Conservation (phyloP, 768 basidiomycete genomes). For the Fistulinella prunicolor region DNA sequence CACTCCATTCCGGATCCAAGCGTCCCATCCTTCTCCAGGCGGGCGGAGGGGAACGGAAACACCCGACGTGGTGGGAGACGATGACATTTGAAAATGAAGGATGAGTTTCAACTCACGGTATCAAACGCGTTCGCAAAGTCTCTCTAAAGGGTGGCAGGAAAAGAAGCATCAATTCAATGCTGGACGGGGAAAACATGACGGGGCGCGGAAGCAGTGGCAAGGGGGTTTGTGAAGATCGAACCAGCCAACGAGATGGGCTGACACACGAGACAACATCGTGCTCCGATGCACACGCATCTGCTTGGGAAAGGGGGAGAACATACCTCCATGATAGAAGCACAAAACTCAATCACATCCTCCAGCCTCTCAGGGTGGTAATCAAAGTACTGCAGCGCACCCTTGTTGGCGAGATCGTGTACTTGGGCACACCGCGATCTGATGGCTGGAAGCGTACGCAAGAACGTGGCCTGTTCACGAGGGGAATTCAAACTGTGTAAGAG, state of each 20-base stretch:
- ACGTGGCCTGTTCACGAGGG: slow-evolving; percentile 41
- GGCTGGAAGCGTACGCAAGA: slow-evolving; percentile 84
- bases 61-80: neutral
- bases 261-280: no score
- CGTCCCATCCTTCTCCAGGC: neutral
- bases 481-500: slow-evolving; percentile 8
- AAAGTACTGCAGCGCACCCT: slow-evolving; percentile 80
- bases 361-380: slow-evolving; percentile 80
- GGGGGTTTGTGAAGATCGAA: no score
- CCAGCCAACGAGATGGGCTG: no score
- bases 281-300: no score
- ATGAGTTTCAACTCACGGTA: slow-evolving; percentile 41
- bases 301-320: neutral
- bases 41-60: slow-evolving; percentile 6
- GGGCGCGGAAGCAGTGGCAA: no score
- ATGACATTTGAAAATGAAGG: neutral
- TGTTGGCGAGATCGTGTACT: slow-evolving; percentile 74
- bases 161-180: neutral
- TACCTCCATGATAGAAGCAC: slow-evolving; percentile 75
- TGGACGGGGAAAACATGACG: no score
- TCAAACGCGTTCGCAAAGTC: slow-evolving; percentile 74
- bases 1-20: no score
- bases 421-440: slow-evolving; percentile 81
- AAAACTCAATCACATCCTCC: slow-evolving; percentile 65
- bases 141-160: slow-evolving; percentile 44